Evolutionary conservation across 73 alveolate species (phyloP).

Genomic region (Effrenium voratum): DNA sequence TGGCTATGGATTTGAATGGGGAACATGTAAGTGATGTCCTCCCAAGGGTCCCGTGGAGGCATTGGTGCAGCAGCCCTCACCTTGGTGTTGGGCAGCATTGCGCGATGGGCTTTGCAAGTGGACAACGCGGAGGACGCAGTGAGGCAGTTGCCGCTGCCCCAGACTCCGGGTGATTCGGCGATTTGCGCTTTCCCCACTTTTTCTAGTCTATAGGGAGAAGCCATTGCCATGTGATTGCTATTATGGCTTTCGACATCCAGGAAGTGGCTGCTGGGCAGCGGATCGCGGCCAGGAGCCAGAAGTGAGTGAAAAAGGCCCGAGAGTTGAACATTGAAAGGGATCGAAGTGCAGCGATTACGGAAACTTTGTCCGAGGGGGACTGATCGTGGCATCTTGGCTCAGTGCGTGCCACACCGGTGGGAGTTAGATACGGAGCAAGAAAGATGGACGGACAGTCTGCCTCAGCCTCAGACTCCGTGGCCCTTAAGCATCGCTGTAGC

Average conservation of each 20-base stretch:
- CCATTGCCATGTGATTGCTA: background rate
- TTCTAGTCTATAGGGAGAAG: background rate
- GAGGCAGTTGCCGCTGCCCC: conserved; percentile 44
- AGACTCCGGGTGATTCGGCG: no score
- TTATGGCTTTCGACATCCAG: background rate
- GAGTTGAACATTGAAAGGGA: background rate
- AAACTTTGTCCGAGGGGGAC: background rate
- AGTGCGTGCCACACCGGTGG: conserved; percentile 14
- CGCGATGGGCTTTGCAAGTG: conserved; percentile 57
- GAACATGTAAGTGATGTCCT: background rate
- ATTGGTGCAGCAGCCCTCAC: conserved; percentile 44
- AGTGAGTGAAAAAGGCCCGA: background rate
- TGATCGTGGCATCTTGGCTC: conserved; percentile 17
- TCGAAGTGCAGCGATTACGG: no score
- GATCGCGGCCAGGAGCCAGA: conserved; percentile 82
- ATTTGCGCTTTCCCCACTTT: no score
- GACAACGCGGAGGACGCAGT: conserved; percentile 67
- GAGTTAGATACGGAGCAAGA: background rate
- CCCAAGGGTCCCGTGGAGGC: background rate
- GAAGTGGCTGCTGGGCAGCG: conserved; percentile 90
- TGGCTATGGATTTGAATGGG: background rate
- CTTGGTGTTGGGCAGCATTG: background rate
- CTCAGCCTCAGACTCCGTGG: background rate
- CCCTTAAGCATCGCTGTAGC: no score
- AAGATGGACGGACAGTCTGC: conserved; percentile 59